These are phyloP conservation scores for Vigna reflexopilosa DNA, from an alignment of 306 rosid species.

Conservation along the genomic window DNA sequence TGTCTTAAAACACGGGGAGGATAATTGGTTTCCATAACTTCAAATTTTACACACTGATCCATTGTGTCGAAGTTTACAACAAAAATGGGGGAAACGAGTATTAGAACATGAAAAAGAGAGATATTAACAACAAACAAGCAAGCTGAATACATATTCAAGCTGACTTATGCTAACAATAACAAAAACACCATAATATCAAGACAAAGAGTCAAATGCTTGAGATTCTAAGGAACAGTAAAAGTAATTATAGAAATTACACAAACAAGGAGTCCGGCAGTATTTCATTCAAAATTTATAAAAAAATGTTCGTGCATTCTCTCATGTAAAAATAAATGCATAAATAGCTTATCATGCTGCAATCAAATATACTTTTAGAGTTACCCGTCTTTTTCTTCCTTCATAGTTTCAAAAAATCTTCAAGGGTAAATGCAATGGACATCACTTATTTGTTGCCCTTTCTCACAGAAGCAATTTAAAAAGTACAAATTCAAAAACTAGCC, in stretches of 20 bases:
- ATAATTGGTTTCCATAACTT: not conserved
- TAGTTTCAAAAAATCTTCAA: not conserved
- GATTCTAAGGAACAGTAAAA: not conserved
- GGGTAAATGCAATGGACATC: not conserved
- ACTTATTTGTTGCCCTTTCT: not conserved
- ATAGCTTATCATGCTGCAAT: not conserved
- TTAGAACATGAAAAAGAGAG: constrained; percentile 1
- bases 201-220: not conserved
- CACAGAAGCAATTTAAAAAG: not conserved
- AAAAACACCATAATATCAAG: not conserved
- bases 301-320: not conserved
- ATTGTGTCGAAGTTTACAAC: not conserved
- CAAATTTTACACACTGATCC: not conserved
- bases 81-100: not conserved
- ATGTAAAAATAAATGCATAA: not conserved
- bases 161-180: not conserved
- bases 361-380: constrained; percentile 5
- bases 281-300: not conserved
- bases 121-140: constrained; percentile 19
- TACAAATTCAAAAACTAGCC: not conserved
- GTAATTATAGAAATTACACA: not conserved
- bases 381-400: not conserved
- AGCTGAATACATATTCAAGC: not conserved
- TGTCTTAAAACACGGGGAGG: not conserved
- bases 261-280: not conserved